Evolutionary conservation across 345 rosid genomes (phyloP).

Genomic region (Ceriops decandra): DNA sequence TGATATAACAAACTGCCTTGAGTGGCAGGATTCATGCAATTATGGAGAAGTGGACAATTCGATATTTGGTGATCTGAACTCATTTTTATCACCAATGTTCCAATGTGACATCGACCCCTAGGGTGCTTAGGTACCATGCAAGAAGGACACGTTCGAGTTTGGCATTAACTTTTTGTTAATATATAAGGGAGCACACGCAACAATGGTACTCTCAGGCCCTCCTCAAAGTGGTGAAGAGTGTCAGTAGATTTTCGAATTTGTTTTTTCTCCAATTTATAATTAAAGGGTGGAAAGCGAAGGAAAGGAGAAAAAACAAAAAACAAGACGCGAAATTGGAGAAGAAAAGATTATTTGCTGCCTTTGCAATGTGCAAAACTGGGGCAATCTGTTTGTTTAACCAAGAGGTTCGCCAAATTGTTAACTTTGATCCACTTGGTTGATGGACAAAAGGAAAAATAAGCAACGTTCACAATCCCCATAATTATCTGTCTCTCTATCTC

Average conservation of each 20-base stretch:
- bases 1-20: conserved; percentile 41
- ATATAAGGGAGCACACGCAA: not conserved
- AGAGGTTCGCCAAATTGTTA: not conserved
- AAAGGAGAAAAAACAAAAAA: not conserved
- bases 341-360: not conserved
- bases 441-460: not conserved
- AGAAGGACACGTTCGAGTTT: not conserved
- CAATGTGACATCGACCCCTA: conserved; percentile 12
- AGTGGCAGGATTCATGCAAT: conserved; percentile 29
- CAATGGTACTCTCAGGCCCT: not conserved
- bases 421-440: conserved; percentile 10
- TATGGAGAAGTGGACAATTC: conserved; percentile 29
- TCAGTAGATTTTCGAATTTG: not conserved
- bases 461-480: not conserved
- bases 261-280: no score
- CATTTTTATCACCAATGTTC: conserved; percentile 18
- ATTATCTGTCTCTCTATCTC: no score
- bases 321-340: not conserved
- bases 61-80: conserved; percentile 38
- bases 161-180: not conserved
- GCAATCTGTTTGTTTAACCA: not conserved
- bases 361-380: not conserved
- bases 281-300: no score
- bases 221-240: not conserved
- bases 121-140: no score